Conservation (phyloP, 148 eudicot genomes). For the Tetragonia tetragonoides region DNA sequence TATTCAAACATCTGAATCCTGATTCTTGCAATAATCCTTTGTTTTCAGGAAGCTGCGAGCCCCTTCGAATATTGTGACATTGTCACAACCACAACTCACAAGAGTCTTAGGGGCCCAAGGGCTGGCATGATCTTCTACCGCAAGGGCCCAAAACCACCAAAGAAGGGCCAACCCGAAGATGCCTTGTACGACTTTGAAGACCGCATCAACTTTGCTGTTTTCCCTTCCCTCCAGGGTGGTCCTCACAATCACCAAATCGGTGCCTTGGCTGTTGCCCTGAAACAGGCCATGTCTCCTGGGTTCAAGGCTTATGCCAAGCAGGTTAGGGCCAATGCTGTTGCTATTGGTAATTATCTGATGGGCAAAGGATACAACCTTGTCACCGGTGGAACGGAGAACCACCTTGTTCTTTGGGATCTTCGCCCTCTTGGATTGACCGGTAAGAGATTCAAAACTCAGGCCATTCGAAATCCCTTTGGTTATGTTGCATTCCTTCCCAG, state of each 20-base stretch:
- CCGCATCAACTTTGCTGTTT: constrained; percentile 92
- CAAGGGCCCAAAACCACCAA: constrained; percentile 91
- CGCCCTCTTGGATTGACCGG: constrained; percentile 98
- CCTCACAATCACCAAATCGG: constrained; percentile 99
- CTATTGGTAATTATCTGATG: constrained; percentile 85
- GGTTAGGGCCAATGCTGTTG: constrained; percentile 95
- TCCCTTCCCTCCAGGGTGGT: constrained; percentile 96
- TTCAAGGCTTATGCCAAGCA: constrained; percentile 98
- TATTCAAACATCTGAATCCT: not conserved
- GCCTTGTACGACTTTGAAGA: constrained; percentile 92
- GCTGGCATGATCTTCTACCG: constrained; percentile 99
- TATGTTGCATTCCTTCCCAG: not conserved
- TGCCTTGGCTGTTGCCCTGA: constrained; percentile 92
- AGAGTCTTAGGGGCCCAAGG: constrained; percentile 91
- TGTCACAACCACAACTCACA: constrained; percentile 94
- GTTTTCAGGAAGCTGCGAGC: constrained; percentile 81
- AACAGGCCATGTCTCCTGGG: constrained; percentile 83
- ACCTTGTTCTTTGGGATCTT: constrained; percentile 98
- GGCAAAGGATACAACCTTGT: constrained; percentile 86
- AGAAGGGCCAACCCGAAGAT: constrained; percentile 94
- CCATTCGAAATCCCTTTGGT: not conserved
- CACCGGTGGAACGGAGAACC: constrained; percentile 96
- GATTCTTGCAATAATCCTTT: constrained; percentile 1
- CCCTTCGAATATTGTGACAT: constrained; percentile 94
- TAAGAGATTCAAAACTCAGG: constrained; percentile 15